Evolutionary conservation across 2,329 filamentous ascomycete genomes (phyloP).

Genomic region (Aspergillus ochraceus): DNA sequence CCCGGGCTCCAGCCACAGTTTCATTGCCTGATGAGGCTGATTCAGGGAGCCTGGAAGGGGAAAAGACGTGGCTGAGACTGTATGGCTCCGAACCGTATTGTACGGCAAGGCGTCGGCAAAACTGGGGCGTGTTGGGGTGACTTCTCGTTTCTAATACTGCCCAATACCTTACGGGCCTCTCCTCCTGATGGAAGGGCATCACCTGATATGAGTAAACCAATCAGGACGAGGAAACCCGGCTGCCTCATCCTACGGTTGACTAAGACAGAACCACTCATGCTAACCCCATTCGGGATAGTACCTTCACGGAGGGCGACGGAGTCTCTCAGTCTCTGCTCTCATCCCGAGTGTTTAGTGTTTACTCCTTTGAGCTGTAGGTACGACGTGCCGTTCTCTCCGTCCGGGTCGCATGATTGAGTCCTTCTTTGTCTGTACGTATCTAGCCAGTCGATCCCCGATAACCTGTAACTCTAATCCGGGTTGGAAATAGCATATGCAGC

Average conservation of each 20-base stretch:
- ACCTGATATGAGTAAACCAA: not conserved
- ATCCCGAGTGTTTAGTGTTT: too few relatives aligned
- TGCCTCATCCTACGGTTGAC: not conserved
- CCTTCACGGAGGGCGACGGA: too few relatives aligned
- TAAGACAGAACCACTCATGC: not conserved
- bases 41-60: not conserved
- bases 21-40: slow-evolving; percentile 11
- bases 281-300: too few relatives aligned
- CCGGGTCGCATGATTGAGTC: too few relatives aligned
- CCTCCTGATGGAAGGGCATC: not conserved
- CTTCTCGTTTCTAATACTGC: not conserved
- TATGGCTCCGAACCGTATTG: not conserved
- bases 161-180: not conserved
- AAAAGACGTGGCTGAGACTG: not conserved
- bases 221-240: not conserved
- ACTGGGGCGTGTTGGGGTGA: not conserved
- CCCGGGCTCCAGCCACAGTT: slow-evolving; percentile 6
- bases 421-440: too few relatives aligned
- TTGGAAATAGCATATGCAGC: not conserved
- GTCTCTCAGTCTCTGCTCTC: too few relatives aligned
- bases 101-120: not conserved
- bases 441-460: not conserved
- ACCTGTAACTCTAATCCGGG: not conserved
- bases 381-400: too few relatives aligned
- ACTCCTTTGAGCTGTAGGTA: too few relatives aligned